phyloP scores from a whole-genome alignment of 495 filamentous ascomycete genomes.

The Aeminium ludgeri region DNA sequence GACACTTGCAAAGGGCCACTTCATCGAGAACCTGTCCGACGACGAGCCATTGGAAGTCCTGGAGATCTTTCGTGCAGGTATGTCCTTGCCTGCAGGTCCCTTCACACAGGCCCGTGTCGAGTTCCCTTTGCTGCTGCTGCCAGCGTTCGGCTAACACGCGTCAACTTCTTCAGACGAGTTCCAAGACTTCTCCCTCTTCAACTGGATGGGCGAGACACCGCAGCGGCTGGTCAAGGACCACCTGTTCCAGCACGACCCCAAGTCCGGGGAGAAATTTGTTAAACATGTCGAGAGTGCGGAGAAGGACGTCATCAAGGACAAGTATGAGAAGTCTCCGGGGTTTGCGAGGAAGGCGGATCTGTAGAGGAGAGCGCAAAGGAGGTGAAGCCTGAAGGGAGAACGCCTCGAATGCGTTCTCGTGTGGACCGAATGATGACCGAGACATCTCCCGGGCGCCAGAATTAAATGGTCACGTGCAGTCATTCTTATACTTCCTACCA shows the following conservation, averaged over 20 bases:
- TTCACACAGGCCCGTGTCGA: no score
- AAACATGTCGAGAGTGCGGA: constrained; percentile 35
- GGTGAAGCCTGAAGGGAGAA: no score
- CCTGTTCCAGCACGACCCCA: constrained; percentile 37
- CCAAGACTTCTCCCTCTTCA: constrained; percentile 46
- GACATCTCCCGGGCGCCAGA: no score
- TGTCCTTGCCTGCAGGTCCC: no score
- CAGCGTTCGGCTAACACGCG: neutral
- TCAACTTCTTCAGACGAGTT: constrained; percentile 30
- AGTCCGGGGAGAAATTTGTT: constrained; percentile 38
- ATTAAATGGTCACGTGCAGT: no score
- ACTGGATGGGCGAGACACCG: constrained; percentile 54
- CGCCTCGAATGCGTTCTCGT: no score
- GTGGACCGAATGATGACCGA: no score
- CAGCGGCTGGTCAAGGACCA: constrained; percentile 43
- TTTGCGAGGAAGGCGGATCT: no score
- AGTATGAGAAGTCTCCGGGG: constrained; percentile 1
- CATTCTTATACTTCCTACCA: no score
- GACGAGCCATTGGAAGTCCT: constrained; percentile 48
- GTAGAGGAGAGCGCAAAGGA: no score
- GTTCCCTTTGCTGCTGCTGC: neutral
- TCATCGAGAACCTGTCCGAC: constrained; percentile 56
- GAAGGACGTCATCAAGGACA: constrained; percentile 21
- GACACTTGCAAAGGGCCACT: constrained; percentile 38
- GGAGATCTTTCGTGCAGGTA: constrained; percentile 46